These are phyloP conservation scores for Populus hybrid DNA, from an alignment of 441 rosid species.

Conservation along the genomic window DNA sequence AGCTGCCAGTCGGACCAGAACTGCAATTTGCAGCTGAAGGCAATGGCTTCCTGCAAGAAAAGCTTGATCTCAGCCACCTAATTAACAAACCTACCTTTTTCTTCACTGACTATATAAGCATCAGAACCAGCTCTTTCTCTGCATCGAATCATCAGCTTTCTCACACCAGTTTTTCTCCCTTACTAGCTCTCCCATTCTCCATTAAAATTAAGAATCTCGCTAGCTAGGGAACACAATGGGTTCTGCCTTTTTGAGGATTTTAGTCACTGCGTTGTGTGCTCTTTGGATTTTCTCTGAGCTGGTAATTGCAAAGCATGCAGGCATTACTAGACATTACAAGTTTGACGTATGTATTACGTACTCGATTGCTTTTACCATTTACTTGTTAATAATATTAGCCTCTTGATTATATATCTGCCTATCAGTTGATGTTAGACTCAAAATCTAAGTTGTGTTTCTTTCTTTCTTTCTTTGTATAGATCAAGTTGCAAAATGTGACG, in stretches of 20 bases:
- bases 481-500: conserved; percentile 39
- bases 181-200: not conserved
- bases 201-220: not conserved
- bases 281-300: conserved; percentile 23
- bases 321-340: conserved; percentile 42
- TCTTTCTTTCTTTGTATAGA: conserved; percentile 24
- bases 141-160: conserved; percentile 16
- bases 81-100: conserved; percentile 19
- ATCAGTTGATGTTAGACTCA: not conserved
- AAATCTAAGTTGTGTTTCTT: not conserved
- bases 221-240: conserved; percentile 18
- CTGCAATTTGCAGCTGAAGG: conserved; percentile 11
- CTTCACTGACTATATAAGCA: conserved; percentile 27
- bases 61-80: conserved; percentile 26
- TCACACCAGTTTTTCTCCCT: too few relatives aligned
- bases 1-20: conserved; percentile 24
- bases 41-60: not conserved
- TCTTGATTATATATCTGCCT: not conserved
- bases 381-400: too few relatives aligned
- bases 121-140: conserved; percentile 11
- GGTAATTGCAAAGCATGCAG: conserved; percentile 32
- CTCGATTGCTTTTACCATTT: not conserved
- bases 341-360: conserved; percentile 35
- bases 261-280: conserved; percentile 24
- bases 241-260: conserved; percentile 18